A percentile compares a stretch with the other conserved stretches of the same genome.
phyloP scores from a whole-genome alignment of 495 filamentous ascomycete species.

The Xylaria grammica region DNA sequence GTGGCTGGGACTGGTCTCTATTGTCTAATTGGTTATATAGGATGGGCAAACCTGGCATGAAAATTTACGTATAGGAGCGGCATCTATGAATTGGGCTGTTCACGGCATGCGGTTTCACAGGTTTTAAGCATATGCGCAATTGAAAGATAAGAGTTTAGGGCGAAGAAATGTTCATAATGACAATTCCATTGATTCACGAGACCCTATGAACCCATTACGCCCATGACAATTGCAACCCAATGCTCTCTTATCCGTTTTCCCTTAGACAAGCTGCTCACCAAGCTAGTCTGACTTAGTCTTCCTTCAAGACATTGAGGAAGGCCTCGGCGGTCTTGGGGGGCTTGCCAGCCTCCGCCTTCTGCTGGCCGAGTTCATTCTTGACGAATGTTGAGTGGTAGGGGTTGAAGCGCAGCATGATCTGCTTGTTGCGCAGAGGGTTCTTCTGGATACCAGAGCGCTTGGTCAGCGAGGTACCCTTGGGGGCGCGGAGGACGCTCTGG shows the following conservation, averaged over 20 bases:
- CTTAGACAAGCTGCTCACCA: slow-evolving; percentile 42
- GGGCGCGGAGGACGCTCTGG: slow-evolving; percentile 87
- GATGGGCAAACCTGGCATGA: too few species aligned
- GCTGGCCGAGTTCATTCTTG: slow-evolving; percentile 63
- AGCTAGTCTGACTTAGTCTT: slow-evolving; percentile 45
- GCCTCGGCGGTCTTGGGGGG: slow-evolving; percentile 36
- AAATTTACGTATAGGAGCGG: too few species aligned
- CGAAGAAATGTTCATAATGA: slow-evolving; percentile 35
- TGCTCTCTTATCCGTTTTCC: slow-evolving; percentile 28
- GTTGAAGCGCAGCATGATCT: slow-evolving; percentile 95
- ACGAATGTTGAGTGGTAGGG: slow-evolving; percentile 89
- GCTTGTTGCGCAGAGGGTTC: slow-evolving; percentile 98
- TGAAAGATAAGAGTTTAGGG: slow-evolving; percentile 16
- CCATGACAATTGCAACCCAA: slow-evolving; percentile 36
- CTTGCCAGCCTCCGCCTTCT: slow-evolving; percentile 48
- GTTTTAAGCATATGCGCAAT: not conserved
- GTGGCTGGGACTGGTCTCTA: too few species aligned
- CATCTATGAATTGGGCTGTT: not conserved
- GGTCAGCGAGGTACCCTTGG: slow-evolving; percentile 85
- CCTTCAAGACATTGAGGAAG: slow-evolving; percentile 47
- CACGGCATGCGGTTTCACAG: not conserved
- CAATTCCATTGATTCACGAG: slow-evolving; percentile 43
- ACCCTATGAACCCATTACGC: slow-evolving; percentile 42
- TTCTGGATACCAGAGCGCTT: slow-evolving; percentile 93
- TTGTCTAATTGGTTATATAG: too few species aligned